phyloP scores from a whole-genome alignment of 768 basidiomycete genomes.

The Pluteus cervinus region DNA sequence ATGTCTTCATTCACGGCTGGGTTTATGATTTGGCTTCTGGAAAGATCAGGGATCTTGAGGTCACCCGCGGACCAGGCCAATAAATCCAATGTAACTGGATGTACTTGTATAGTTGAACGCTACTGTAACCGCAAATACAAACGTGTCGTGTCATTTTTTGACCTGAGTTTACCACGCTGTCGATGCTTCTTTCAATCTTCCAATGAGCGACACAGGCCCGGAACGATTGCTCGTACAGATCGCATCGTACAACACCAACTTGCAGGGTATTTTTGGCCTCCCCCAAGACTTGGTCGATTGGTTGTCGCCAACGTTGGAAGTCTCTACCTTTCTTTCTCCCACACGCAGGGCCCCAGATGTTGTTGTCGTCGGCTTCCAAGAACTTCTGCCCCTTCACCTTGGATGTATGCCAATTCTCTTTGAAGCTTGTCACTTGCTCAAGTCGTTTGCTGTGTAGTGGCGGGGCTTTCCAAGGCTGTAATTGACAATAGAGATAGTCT shows the following conservation, averaged over 20 bases:
- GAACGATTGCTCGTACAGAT: slow-evolving; percentile 64
- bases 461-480: slow-evolving; percentile 68
- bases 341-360: slow-evolving; percentile 71
- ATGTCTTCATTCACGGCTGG: slow-evolving; percentile 65
- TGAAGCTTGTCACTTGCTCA: not conserved
- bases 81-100: too few species aligned
- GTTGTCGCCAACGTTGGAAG: slow-evolving; percentile 78
- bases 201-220: slow-evolving; percentile 7
- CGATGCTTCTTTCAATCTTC: slow-evolving; percentile 1
- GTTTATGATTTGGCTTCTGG: slow-evolving; percentile 62
- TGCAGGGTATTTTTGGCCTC: slow-evolving; percentile 68
- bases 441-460: slow-evolving; percentile 40
- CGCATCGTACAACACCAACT: slow-evolving; percentile 87
- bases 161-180: not conserved
- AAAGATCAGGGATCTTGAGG: slow-evolving; percentile 46
- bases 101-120: not conserved
- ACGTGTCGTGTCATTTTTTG: not conserved
- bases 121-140: too few species aligned
- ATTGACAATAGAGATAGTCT: slow-evolving; percentile 64
- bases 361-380: slow-evolving; percentile 90
- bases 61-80: slow-evolving; percentile 40
- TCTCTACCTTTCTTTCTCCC: slow-evolving; percentile 64
- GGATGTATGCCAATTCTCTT: slow-evolving; percentile 61
- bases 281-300: slow-evolving; percentile 90
- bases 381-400: slow-evolving; percentile 84